Evolutionary conservation across 345 rosid species (phyloP), one percentile per base, ranked within the genome.

Genomic region (Eucalyptus curtisii): DNA sequence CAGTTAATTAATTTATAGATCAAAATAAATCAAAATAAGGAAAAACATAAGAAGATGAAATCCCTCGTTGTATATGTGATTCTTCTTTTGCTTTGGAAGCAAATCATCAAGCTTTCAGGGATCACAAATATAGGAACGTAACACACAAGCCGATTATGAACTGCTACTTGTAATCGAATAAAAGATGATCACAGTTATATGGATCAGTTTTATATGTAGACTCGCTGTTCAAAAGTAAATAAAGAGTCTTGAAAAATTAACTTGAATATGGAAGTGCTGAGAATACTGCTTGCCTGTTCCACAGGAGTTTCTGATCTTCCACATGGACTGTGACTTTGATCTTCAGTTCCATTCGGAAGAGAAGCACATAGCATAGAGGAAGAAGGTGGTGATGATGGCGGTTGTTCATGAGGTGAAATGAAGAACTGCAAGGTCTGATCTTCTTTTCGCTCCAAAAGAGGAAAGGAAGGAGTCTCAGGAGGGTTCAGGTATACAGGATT

Each of bases 401-500:
- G 82, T 20, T 76, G 47, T 76, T 76, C 47, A 76, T 76, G 82
- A 76, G 82, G 47, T 40, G 47, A 76, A 76, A 76, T 76, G 82
- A 76, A 76, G 45, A 76, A 76, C 82, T 76, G 82, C 47, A 76
- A 10, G 82, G 82, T 76, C 82, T 88, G 92, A 31, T 92, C 93
- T 86, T 89, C 90, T n/a, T 88, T 90, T 37, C 86, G 57, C 45
- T 88, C 91, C 66, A 49, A 88, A 53, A 86, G 68, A 82, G 91
- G 92, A 76, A 90, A 89, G 49, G 93, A 81, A 76, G 82, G 82
- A 76, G 71, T 89, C 64, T 19, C 91, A 81, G 88, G 55, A 66
- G 90, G 88, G 48, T 91, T 91, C 89, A 91, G 91, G 89, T 86
- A 90, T 53, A 89, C 79, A 3, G 95, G 91, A 79, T 92, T 85